Percentiles rank a stretch among this genome's conserved stretches.
Evolutionary conservation across 164 flowering plant genomes (phyloP).

Genomic region (Stephania yunnanensis): DNA sequence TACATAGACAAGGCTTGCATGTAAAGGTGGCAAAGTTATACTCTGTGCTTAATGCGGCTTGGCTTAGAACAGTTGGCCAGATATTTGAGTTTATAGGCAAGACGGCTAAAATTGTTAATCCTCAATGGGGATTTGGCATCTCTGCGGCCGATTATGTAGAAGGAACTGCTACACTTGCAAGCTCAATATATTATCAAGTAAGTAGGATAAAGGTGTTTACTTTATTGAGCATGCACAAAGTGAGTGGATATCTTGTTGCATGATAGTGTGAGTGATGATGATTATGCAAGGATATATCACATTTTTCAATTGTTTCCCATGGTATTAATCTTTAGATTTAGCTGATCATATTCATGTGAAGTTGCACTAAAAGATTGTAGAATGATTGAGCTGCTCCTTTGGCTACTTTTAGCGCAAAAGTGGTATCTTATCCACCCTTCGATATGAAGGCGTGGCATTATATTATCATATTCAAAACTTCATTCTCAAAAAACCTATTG

Average conservation of each 20-base stretch:
- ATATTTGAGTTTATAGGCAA: conserved; percentile 52
- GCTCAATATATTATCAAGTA: conserved; percentile 68
- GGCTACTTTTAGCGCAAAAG: not conserved
- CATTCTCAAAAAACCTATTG: not conserved
- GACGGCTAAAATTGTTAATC: conserved; percentile 31
- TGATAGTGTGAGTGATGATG: not conserved
- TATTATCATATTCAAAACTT: not conserved
- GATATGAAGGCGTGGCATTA: not conserved
- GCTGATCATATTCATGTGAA: not conserved
- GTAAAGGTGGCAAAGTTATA: conserved; percentile 59
- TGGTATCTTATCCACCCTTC: too few relatives aligned
- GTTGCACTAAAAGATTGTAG: too few relatives aligned
- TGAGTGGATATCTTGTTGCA: not conserved
- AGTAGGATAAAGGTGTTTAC: not conserved
- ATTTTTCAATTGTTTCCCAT: not conserved
- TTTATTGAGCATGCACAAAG: not conserved
- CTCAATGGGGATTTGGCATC: conserved; percentile 18
- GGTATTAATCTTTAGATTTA: not conserved
- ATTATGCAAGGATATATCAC: not conserved
- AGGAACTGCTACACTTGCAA: conserved; percentile 17
- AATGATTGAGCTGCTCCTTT: too few relatives aligned
- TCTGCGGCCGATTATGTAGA: conserved; percentile 12
- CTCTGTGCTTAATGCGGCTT: conserved; percentile 47
- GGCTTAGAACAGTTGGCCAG: conserved; percentile 52
- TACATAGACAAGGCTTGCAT: conserved; percentile 72